Evolutionary conservation across 495 filamentous ascomycete genomes (phyloP), one percentile per base, ranked within the genome.

Genomic region (Trichoderma orchidacearum): DNA sequence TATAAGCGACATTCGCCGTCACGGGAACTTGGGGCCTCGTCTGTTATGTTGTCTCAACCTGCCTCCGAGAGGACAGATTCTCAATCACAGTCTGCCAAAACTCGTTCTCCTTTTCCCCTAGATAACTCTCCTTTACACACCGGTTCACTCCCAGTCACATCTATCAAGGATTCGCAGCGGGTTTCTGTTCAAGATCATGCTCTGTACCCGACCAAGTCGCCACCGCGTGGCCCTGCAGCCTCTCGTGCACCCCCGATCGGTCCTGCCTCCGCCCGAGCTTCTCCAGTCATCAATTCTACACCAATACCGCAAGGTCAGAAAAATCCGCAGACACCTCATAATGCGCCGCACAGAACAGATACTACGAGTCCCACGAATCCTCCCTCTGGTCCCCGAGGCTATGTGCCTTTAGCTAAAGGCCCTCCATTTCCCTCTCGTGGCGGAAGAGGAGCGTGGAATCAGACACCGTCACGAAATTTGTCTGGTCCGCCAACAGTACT

Each of bases 211-310:
- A 32, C 61, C 34, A 68, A 56, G 48, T 75, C 75, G 30, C 75
- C 75, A 23, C 75, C 75, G 2, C 67, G 71, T 53, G 75, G 73
- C 1, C 75, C 75, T 17, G 75, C 75, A 1, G 74, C 74, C 5
- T 60, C 76, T 0, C 66, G 74, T 55, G 72, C 65, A 21, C 72
- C 72, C 6, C 74, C 74, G 6, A 76, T 69, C 0, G 75, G 75
- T 0, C 75, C 75, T 0, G 64, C 72, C 17, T 70, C 73, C 35
- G 61, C 63, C n/a, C 62, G 75, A 68, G 60, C 51, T 62, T 68
- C 68, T 23, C 70, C 72, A 36, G 56, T 62, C 53, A 53, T 58
- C 3, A 62, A 61, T 15, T 59, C 30, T 2, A 34, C 66, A 29
- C 68, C 68, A 54, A 63, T 58, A n/a, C 59, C 57, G 15, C 65